A percentile compares a stretch with the other conserved stretches of the same genome.
Evolutionary conservation across 106 monocot species (phyloP).

Genomic region (Phalaenopsis equestris): DNA sequence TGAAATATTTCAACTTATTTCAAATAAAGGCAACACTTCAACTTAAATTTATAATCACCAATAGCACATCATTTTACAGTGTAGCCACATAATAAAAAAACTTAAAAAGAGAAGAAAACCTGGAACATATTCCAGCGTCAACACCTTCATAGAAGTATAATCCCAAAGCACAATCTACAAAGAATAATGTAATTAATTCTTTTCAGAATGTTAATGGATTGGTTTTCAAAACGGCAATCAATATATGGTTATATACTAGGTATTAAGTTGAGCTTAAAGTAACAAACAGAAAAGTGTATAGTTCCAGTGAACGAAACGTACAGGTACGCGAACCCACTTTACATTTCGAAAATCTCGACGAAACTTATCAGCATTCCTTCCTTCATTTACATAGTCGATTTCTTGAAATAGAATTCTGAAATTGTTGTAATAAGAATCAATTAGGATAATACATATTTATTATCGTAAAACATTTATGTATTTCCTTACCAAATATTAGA

Average conservation of each 20-base stretch:
- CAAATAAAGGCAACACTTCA: no score
- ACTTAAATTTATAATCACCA: background rate
- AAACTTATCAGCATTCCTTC: slow-evolving; percentile 97
- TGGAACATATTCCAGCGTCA: slow-evolving; percentile 94
- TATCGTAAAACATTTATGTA: background rate
- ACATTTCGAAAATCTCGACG: slow-evolving; percentile 94
- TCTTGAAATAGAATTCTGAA: slow-evolving; percentile 91
- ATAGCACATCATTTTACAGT: background rate
- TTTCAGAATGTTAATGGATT: background rate
- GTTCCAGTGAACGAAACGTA: slow-evolving; percentile 40
- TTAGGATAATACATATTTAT: background rate
- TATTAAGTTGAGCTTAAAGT: background rate
- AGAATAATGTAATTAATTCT: background rate
- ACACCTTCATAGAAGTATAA: slow-evolving; percentile 75
- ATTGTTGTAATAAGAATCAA: slow-evolving; percentile 4
- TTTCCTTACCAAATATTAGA: background rate
- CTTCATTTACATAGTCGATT: slow-evolving; percentile 98
- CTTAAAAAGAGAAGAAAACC: slow-evolving; percentile 22
- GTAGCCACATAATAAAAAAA: background rate
- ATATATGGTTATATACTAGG: background rate
- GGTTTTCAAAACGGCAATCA: background rate
- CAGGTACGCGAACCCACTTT: slow-evolving; percentile 98
- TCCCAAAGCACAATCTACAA: slow-evolving; percentile 83
- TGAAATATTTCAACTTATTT: no score
- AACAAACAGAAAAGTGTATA: background rate